These are phyloP conservation scores for Crucibulum laeve DNA, from an alignment of 768 basidiomycete species.

Conservation along the genomic window DNA sequence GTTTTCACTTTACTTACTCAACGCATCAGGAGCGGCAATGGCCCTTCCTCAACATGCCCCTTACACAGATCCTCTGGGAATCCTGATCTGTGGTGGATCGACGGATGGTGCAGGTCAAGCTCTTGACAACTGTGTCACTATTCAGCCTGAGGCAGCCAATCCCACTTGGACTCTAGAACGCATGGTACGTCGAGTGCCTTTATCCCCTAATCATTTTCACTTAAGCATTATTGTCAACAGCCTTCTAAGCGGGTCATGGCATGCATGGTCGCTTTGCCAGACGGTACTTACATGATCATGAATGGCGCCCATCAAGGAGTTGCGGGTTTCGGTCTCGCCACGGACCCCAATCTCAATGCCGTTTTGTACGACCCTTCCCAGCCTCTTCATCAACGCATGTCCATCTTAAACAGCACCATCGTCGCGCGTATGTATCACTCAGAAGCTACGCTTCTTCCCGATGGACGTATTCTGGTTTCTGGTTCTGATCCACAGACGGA, in stretches of 20 bases:
- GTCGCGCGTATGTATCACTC: slow-evolving; percentile 79
- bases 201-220: not conserved
- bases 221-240: slow-evolving; percentile 25
- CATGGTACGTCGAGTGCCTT: slow-evolving; percentile 49
- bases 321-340: slow-evolving; percentile 71
- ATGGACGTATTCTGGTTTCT: slow-evolving; percentile 71
- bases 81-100: slow-evolving; percentile 77
- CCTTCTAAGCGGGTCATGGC: slow-evolving; percentile 74
- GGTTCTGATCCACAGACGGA: slow-evolving; percentile 69
- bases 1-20: not conserved
- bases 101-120: slow-evolving; percentile 46
- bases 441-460: slow-evolving; percentile 67
- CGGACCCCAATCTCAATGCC: slow-evolving; percentile 57
- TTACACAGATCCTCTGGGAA: slow-evolving; percentile 65
- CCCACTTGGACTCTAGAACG: slow-evolving; percentile 71
- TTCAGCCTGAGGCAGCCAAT: slow-evolving; percentile 57
- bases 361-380: slow-evolving; percentile 66
- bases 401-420: slow-evolving; percentile 63
- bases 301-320: slow-evolving; percentile 71
- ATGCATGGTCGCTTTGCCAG: slow-evolving; percentile 67
- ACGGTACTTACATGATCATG: slow-evolving; percentile 72
- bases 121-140: slow-evolving; percentile 70
- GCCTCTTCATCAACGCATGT: slow-evolving; percentile 56
- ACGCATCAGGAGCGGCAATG: slow-evolving; percentile 44
- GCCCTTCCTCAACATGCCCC: slow-evolving; percentile 68